Evolutionary conservation across 805 yeast species (phyloP), one percentile per base, ranked within the genome.

Genomic region (Saturnispora halmiae): DNA sequence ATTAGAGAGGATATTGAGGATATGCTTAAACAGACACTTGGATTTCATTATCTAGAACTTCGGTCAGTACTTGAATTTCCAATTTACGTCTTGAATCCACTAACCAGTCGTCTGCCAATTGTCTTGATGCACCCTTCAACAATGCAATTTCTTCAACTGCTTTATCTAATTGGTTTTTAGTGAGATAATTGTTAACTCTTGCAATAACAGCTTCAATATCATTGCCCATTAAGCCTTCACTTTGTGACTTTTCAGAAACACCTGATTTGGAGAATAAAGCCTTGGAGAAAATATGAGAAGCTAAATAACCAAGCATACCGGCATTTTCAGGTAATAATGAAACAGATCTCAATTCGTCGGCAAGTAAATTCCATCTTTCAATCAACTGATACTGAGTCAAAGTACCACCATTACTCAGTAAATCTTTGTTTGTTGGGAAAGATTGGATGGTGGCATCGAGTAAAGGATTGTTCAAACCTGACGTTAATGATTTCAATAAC

Each of bases 311-410:
- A 52, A 90, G 73, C 41, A 92, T 73, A 55, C 98, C 98, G 20
- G 98, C 95, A 55, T 90, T 84, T 51, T 94, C 94, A 41, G 97
- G 96, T 46, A 88, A 73, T 51, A 92, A 66, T 4, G 96, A 78
- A 6, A 94, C 88, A 24, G 86, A 76, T 61, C 95, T 79, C 56
- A 92, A 75, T 64, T 90, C 95, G 13, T 94, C 92, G 18, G 73
- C 79, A 45, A 92, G 70, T 40, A 79, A 65, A 48, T 77, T 75
- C 84, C 95, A 85, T 54, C 94, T 77, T 31, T 82, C 69, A 46
- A 81, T 71, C 34, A 87, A 69, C 63, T 87, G 95, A 21, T 86
- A 73, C 47, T 74, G 77, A 11, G 94, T 77, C 48, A 88, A 67
- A 21, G 90, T 75, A 30, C 94, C 83, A 25, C 65, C 65, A 21